Base-by-base conservation (phyloP, 2,329 filamentous ascomycete species). In the Phaeoacremonium minimum region DNA sequence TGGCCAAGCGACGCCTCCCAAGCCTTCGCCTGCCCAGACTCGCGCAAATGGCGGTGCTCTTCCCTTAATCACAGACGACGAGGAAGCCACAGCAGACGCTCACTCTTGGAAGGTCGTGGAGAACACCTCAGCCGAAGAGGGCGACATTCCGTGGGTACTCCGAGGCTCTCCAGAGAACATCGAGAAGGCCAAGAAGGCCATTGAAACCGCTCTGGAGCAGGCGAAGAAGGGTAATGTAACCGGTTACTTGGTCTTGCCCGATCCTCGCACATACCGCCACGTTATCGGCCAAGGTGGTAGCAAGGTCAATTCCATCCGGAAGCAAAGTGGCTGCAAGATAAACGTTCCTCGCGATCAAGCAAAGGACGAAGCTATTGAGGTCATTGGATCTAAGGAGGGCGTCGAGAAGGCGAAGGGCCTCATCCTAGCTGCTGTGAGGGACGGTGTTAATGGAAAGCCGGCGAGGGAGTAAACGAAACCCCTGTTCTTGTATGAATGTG, bases 11-110 rank as follows among this genome's bases (percentile, higher is more conserved):
- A 69, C 85, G 4, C 93, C 93, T 6, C 58, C 80, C 28, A 89
- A 83, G 64, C 76, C 84, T 18, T 63, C 76, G 40, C 63, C 71
- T 40, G 59, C 69, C 67, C 38, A 60, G 62, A 58, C 66, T 7
- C 73, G 77, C 15, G 69, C 71, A 28, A 26, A 26, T 26, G 78
- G 76, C 30, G 74, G 70, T 33, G 64, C 78, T 28, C 75, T 95
- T 38, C 93, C 93, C n/a, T 65, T 98, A 48, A 97, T 97, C 62
- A 97, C 90, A 1, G 93, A 97, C 54, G 87, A 93, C 35, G 75
- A 77, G 2, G 77, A 80, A 12, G 66, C 74, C 11, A 61, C 73
- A 15, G 70, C 77, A 6, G 80, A 85, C 45, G 77, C 72, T 15
- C 82, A 95, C 67, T 87, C 85, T 3, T 98, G 90, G 88, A 85